These are phyloP conservation scores for Linnemannia exigua DNA, from an alignment of 192 early-diverging fungal genomes.

Conservation along the genomic window DNA sequence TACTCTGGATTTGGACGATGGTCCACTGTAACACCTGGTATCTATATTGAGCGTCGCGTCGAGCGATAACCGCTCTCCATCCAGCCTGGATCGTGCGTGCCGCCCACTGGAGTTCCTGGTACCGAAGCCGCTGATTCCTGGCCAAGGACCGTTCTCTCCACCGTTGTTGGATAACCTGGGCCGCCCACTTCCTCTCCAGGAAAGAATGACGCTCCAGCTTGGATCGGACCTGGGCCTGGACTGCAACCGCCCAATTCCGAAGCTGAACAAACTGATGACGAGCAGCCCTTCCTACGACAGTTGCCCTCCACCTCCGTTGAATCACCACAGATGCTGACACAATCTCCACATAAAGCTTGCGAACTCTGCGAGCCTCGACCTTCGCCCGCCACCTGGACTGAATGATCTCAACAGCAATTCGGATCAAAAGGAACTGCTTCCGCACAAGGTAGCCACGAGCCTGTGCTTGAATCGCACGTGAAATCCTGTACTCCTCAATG, in stretches of 20 bases:
- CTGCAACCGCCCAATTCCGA: slow-evolving; percentile 7
- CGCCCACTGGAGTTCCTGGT: slow-evolving; percentile 29
- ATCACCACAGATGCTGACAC: slow-evolving; percentile 29
- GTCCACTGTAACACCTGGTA: slow-evolving; percentile 39
- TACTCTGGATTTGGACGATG: slow-evolving; percentile 23
- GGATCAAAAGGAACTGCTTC: slow-evolving; percentile 31
- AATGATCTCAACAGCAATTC: slow-evolving; percentile 35
- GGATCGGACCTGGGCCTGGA: slow-evolving; percentile 37
- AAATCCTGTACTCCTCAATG: slow-evolving; percentile 21
- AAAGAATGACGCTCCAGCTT: slow-evolving; percentile 11
- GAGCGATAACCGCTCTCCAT: slow-evolving; percentile 35
- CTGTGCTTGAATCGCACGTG: slow-evolving; percentile 37
- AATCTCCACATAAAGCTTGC: slow-evolving; percentile 16
- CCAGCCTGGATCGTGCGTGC: slow-evolving; percentile 39
- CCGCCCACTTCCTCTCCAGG: slow-evolving; percentile 23
- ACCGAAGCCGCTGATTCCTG: neutral
- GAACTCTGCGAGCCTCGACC: slow-evolving; percentile 29
- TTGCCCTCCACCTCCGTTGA: slow-evolving; percentile 45
- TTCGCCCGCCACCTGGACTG: slow-evolving; percentile 29
- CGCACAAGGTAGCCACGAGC: slow-evolving; percentile 31
- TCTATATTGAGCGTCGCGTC: slow-evolving; percentile 12
- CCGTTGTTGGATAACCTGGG: slow-evolving; percentile 33
- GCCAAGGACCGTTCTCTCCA: slow-evolving; percentile 10
- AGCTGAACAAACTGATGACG: slow-evolving; percentile 27
- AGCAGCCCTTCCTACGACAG: slow-evolving; percentile 8